phyloP scores from a whole-genome alignment of 2,329 filamentous ascomycete species.

The Amphichorda felina region DNA sequence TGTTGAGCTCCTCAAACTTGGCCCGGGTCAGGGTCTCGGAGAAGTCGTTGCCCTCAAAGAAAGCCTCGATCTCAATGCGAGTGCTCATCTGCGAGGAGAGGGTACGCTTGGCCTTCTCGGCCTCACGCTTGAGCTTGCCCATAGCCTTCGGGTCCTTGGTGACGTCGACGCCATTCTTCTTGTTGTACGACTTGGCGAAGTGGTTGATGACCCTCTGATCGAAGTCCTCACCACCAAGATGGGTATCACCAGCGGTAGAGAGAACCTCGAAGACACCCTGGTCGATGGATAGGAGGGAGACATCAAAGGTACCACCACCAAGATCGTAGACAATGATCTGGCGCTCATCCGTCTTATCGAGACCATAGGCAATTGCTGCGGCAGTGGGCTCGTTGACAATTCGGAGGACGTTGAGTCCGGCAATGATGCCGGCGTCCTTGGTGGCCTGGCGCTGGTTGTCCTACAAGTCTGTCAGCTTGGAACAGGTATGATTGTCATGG shows the following conservation, averaged over 20 bases:
- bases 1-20: slow-evolving; percentile 99
- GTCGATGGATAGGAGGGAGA: slow-evolving; percentile 83
- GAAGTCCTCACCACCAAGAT: slow-evolving; percentile 97
- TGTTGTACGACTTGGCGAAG: slow-evolving; percentile 97
- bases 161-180: slow-evolving; percentile 88
- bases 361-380: slow-evolving; percentile 87
- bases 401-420: slow-evolving; percentile 88
- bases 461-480: slow-evolving; percentile 14
- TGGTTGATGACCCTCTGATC: slow-evolving; percentile 95
- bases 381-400: slow-evolving; percentile 96
- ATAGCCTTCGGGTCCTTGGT: slow-evolving; percentile 94
- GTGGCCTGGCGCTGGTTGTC: slow-evolving; percentile 95
- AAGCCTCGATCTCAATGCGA: slow-evolving; percentile 92
- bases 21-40: slow-evolving; percentile 95
- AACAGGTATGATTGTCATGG: not conserved
- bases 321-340: slow-evolving; percentile 92
- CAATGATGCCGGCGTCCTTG: slow-evolving; percentile 88
- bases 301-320: slow-evolving; percentile 90
- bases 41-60: slow-evolving; percentile 95
- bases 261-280: slow-evolving; percentile 89
- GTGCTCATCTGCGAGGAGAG: slow-evolving; percentile 90
- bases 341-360: slow-evolving; percentile 72
- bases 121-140: slow-evolving; percentile 99
- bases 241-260: slow-evolving; percentile 91
- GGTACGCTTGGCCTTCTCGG: slow-evolving; percentile 98